Evolutionary conservation across 352 stramenopile species (phyloP).

Genomic region (Thraustotheca clavata): DNA sequence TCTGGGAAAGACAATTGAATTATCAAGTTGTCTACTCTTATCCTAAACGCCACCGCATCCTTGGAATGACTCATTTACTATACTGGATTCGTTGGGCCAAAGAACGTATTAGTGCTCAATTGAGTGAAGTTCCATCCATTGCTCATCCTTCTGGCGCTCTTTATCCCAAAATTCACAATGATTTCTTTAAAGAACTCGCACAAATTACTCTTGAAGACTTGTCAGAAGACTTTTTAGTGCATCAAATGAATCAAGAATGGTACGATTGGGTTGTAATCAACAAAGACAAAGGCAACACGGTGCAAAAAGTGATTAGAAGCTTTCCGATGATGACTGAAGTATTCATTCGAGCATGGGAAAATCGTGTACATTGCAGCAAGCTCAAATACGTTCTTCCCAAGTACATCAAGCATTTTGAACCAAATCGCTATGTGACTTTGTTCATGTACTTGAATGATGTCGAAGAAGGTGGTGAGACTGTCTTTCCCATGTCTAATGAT

Average conservation of each 20-base stretch:
- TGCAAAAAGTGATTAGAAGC: slow-evolving; percentile 51
- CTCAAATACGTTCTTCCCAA: slow-evolving; percentile 41
- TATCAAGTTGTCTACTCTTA: neutral
- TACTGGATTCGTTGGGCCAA: slow-evolving; percentile 76
- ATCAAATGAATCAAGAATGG: slow-evolving; percentile 58
- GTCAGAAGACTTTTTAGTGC: slow-evolving; percentile 42
- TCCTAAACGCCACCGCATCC: slow-evolving; percentile 22
- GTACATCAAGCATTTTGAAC: slow-evolving; percentile 69
- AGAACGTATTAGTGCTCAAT: slow-evolving; percentile 57
- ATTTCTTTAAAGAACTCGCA: too few species aligned
- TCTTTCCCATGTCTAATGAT: slow-evolving; percentile 86
- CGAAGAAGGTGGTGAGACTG: slow-evolving; percentile 90
- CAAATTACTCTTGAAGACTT: slow-evolving; percentile 52
- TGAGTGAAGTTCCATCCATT: slow-evolving; percentile 34
- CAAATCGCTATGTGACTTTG: slow-evolving; percentile 95
- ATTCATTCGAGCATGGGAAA: slow-evolving; percentile 41
- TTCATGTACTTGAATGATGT: slow-evolving; percentile 96
- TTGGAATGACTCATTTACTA: slow-evolving; percentile 62
- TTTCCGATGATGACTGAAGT: slow-evolving; percentile 36
- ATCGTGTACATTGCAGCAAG: slow-evolving; percentile 24
- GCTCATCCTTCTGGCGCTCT: slow-evolving; percentile 38
- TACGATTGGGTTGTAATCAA: slow-evolving; percentile 67
- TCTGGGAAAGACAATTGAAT: slow-evolving; percentile 35
- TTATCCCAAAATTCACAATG: slow-evolving; percentile 35
- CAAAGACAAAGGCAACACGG: slow-evolving; percentile 35